phyloP scores from a whole-genome alignment of 2,329 filamentous ascomycete genomes.

The Monosporascus cannonballus region DNA sequence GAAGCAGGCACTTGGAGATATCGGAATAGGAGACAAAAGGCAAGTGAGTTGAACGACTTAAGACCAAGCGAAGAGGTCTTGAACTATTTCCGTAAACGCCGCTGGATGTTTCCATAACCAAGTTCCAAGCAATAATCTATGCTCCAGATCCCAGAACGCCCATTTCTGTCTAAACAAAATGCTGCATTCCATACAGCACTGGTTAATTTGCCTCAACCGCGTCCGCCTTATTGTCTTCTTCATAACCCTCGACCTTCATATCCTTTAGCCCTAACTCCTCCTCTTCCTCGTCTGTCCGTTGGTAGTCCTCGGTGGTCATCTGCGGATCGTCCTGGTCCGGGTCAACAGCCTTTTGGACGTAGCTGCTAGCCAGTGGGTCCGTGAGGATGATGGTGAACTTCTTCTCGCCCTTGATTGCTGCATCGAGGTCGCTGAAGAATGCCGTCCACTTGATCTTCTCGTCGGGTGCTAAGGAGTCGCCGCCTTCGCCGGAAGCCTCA shows the following conservation, averaged over 20 bases:
- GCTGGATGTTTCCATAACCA: too few relatives aligned
- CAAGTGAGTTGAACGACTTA: too few relatives aligned
- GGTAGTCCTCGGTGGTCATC: slow-evolving; percentile 76
- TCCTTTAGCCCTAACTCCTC: slow-evolving; percentile 86
- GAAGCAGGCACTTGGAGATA: too few relatives aligned
- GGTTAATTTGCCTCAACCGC: neutral
- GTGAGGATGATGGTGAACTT: slow-evolving; percentile 78
- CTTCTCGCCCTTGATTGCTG: slow-evolving; percentile 72
- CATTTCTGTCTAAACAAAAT: too few relatives aligned
- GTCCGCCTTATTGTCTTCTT: slow-evolving; percentile 38
- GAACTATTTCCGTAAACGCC: too few relatives aligned
- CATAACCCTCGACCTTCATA: slow-evolving; percentile 89
- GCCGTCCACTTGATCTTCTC: slow-evolving; percentile 68
- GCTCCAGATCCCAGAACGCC: too few relatives aligned
- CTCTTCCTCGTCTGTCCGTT: slow-evolving; percentile 84
- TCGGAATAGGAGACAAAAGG: too few relatives aligned
- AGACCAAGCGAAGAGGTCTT: too few relatives aligned
- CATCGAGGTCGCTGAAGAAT: slow-evolving; percentile 74
- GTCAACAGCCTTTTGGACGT: slow-evolving; percentile 84
- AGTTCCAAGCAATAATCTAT: too few relatives aligned
- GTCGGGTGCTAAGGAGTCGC: slow-evolving; percentile 66
- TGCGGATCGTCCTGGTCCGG: slow-evolving; percentile 66
- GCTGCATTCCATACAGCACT: too few relatives aligned
- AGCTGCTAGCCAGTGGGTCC: slow-evolving; percentile 88
- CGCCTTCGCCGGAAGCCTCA: slow-evolving; percentile 55